Percentiles rank a stretch among this genome's conserved stretches.
phyloP scores from a whole-genome alignment of 1,284 basidiomycete genomes.

The Boletus sp. region DNA sequence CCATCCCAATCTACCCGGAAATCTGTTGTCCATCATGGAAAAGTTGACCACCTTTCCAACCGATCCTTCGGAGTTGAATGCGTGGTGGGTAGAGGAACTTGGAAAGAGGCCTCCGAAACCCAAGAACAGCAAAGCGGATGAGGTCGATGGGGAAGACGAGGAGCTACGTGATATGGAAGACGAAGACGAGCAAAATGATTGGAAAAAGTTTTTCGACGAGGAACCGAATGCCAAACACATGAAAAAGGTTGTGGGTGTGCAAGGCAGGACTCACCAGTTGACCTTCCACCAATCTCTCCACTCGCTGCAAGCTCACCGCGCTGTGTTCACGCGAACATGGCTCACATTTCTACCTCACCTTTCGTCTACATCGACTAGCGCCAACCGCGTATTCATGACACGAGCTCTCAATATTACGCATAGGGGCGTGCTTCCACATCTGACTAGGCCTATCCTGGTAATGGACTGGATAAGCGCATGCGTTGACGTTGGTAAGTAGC shows the following conservation, averaged over 20 bases:
- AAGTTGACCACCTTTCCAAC: slow-evolving; percentile 83
- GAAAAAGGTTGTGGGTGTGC: slow-evolving; percentile 38
- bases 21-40: slow-evolving; percentile 77
- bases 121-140: slow-evolving; percentile 42
- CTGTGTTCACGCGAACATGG: slow-evolving; percentile 80
- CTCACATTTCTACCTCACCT: slow-evolving; percentile 65
- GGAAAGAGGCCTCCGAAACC: slow-evolving; percentile 56
- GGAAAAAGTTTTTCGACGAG: slow-evolving; percentile 81
- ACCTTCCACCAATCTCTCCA: slow-evolving; percentile 76
- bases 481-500: slow-evolving; percentile 73
- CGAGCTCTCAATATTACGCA: slow-evolving; percentile 81
- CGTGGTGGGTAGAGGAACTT: slow-evolving; percentile 84
- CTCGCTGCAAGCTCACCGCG: slow-evolving; percentile 68
- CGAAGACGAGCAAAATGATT: slow-evolving; percentile 65
- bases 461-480: slow-evolving; percentile 95
- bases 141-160: slow-evolving; percentile 45
- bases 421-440: slow-evolving; percentile 79
- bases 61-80: slow-evolving; percentile 69
- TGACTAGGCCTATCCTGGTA: slow-evolving; percentile 77
- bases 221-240: slow-evolving; percentile 40
- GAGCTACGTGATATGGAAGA: slow-evolving; percentile 36
- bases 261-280: slow-evolving; percentile 57
- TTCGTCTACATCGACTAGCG: slow-evolving; percentile 40
- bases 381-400: slow-evolving; percentile 48
- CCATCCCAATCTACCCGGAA: slow-evolving; percentile 51